Percentiles rank a stretch among this genome's conserved stretches.
Conservation (phyloP, 345 rosid genomes). For the Arabidopsis arenosa region DNA sequence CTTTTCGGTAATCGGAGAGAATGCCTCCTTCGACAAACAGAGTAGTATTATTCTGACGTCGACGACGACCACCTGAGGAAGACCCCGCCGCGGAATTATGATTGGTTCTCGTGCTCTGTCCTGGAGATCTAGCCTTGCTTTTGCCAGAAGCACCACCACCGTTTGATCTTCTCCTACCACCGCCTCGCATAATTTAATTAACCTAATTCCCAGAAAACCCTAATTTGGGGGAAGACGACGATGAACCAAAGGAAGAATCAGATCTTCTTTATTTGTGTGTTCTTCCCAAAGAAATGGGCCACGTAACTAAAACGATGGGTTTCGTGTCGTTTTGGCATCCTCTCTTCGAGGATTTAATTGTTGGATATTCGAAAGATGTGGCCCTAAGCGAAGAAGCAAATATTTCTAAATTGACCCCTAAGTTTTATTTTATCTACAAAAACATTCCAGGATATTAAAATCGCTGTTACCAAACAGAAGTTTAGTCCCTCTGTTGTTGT, state of each 20-base stretch:
- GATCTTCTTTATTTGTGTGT: constrained; percentile 13
- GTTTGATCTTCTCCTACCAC: constrained; percentile 55
- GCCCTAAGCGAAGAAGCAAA: background rate
- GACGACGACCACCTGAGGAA: constrained; percentile 45
- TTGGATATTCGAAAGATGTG: constrained; percentile 41
- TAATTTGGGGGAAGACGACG: constrained; percentile 31
- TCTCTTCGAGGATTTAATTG: constrained; percentile 16
- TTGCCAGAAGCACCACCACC: constrained; percentile 43
- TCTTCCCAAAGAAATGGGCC: constrained; percentile 9
- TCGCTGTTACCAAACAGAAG: constrained; percentile 20
- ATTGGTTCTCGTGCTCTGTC: constrained; percentile 40
- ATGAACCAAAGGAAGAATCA: background rate
- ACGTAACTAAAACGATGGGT: constrained; percentile 30
- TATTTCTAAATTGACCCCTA: constrained; percentile 4
- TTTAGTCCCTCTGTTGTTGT: too few relatives aligned
- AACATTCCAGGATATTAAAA: background rate
- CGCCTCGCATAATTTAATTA: constrained; percentile 55
- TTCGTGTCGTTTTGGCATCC: constrained; percentile 29
- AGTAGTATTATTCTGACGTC: constrained; percentile 38
- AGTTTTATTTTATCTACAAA: background rate
- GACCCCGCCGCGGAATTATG: constrained; percentile 42
- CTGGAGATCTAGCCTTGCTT: constrained; percentile 38
- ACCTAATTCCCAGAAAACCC: constrained; percentile 30
- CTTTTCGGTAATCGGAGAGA: constrained; percentile 66
- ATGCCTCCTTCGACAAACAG: constrained; percentile 81